Evolutionary conservation across 805 yeast genomes (phyloP), one percentile per base, ranked within the genome.

Genomic region (Ogataea nakhonphanomensis): DNA sequence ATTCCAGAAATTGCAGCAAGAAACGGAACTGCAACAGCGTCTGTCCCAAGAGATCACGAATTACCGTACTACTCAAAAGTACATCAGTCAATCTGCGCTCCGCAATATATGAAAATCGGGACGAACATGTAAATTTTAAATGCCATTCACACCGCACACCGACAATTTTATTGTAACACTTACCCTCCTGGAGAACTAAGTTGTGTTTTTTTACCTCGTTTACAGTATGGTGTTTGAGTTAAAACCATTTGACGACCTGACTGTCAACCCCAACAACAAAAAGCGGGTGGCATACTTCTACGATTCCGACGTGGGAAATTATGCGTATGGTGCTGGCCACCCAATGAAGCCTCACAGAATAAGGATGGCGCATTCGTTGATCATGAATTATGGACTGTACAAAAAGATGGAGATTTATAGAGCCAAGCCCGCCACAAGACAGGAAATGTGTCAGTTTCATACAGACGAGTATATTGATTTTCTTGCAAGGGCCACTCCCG

Each of bases 291-390:
- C 93, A 0, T 84, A 84, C 58, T 84, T 84, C 61, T 83, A 83
- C 57, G 91, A 83, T 62, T 78, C 96, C 22, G 99, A 91, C 61
- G 96, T 93, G 34, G 98, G 98, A 25, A 93, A 93, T 67, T 91
- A 91, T 65, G 95, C 97, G 32, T 93, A 93, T 61, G 98, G 98
- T 42, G 93, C 96, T 4, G 96, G 96, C 22, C 99, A 93, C 64
- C 97, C 97, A 29, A 93, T 93, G 99, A 93, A 93, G 62, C 99
- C 99, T 17, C 97, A 91, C 64, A 80, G 99, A 59, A 89, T 93
- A 68, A 84, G 98, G 78, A 90, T 93, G 95, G 95, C 98, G 7
- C 98, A 93, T 64, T 87, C 95, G 30, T 73, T 93, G 56, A 86
- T 93, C 50, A 91, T 93, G 95, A 90, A 91, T 66, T 93, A 93